These are phyloP conservation scores for Cylindrotheca fusiformis DNA, from an alignment of 108 stramenopile species.

Conservation along the genomic window DNA sequence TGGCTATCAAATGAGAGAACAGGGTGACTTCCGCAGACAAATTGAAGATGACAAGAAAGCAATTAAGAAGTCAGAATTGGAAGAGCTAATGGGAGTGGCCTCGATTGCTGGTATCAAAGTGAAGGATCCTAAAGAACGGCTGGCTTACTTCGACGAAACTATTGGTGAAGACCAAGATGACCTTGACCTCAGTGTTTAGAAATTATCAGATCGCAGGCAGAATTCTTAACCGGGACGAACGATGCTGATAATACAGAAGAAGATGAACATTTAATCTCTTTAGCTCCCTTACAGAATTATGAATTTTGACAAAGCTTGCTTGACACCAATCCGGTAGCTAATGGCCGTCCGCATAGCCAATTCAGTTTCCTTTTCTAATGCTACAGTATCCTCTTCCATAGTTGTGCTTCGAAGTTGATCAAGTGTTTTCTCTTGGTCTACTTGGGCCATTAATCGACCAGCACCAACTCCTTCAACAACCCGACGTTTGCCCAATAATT, in stretches of 20 bases:
- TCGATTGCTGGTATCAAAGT: slow-evolving; percentile 43
- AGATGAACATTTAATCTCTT: too few species aligned
- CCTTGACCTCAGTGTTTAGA: slow-evolving; percentile 37
- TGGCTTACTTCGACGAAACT: slow-evolving; percentile 38
- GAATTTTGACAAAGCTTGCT: slow-evolving; percentile 46
- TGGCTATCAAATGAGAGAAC: slow-evolving; percentile 35
- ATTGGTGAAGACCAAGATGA: slow-evolving; percentile 40
- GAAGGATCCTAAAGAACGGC: slow-evolving; percentile 32
- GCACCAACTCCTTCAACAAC: slow-evolving; percentile 32
- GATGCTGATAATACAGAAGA: too few species aligned
- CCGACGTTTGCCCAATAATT: slow-evolving; percentile 44
- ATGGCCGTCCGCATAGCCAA: slow-evolving; percentile 39
- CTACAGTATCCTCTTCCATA: slow-evolving; percentile 44
- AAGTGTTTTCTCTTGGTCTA: slow-evolving; percentile 48
- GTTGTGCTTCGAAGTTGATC: slow-evolving; percentile 49
- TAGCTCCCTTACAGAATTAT: slow-evolving; percentile 13
- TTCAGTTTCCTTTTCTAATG: slow-evolving; percentile 24
- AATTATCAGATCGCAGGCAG: too few species aligned
- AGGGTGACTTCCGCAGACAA: slow-evolving; percentile 45
- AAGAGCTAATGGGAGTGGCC: slow-evolving; percentile 49
- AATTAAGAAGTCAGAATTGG: slow-evolving; percentile 27
- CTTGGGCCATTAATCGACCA: slow-evolving; percentile 30
- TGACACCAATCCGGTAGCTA: slow-evolving; percentile 60
- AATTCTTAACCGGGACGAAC: too few species aligned
- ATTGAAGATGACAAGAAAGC: slow-evolving; percentile 26